Conservation (phyloP, 192 early-diverging fungal species). For the Backusella tarrabulga region DNA sequence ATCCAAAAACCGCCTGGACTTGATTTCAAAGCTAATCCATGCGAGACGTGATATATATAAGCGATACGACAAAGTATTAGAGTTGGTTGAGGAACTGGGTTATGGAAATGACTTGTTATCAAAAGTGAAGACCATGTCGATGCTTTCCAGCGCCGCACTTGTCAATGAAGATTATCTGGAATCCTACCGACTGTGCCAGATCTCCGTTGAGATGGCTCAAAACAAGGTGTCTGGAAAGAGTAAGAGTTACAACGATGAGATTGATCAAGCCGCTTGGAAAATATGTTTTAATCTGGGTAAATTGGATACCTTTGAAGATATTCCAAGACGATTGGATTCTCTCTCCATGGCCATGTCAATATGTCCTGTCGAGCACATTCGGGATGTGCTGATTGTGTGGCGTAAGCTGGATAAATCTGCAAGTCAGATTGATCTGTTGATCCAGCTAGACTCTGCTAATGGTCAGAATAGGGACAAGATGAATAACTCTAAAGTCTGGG, state of each 20-base stretch:
- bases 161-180: slow-evolving; percentile 51
- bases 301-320: slow-evolving; percentile 40
- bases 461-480: background rate
- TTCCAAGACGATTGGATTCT: slow-evolving; percentile 46
- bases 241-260: slow-evolving; percentile 11
- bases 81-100: slow-evolving; percentile 55
- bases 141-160: slow-evolving; percentile 63
- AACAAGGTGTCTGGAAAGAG: background rate
- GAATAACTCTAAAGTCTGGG: slow-evolving; percentile 13
- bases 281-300: slow-evolving; percentile 43
- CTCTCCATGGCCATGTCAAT: slow-evolving; percentile 53
- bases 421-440: background rate
- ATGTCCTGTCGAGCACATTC: slow-evolving; percentile 47
- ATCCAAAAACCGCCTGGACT: slow-evolving; percentile 52
- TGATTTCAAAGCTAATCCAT: slow-evolving; percentile 60
- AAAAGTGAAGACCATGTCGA: slow-evolving; percentile 56
- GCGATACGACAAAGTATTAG: slow-evolving; percentile 50
- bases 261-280: slow-evolving; percentile 38
- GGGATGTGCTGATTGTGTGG: slow-evolving; percentile 44
- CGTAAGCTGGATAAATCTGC: slow-evolving; percentile 36
- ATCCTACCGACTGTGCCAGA: slow-evolving; percentile 56
- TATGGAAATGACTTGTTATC: slow-evolving; percentile 36
- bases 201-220: slow-evolving; percentile 52
- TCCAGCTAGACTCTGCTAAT: background rate
- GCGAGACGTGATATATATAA: slow-evolving; percentile 47